Base-by-base conservation (phyloP, 495 filamentous ascomycete genomes). In the Parmelia sp. region DNA sequence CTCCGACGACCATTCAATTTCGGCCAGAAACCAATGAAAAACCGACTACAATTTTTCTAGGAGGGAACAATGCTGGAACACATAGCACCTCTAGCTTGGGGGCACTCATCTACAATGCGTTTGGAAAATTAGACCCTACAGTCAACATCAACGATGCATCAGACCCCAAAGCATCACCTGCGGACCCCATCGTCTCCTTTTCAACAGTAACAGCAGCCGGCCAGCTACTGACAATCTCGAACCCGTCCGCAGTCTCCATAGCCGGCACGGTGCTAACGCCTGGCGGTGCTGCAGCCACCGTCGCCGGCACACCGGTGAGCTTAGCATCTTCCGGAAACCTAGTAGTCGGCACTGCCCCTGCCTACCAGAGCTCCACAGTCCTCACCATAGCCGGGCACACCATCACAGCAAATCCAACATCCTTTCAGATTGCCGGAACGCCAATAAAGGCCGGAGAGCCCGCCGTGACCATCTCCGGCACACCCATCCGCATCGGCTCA, bases 331-430 rank as follows among this genome's bases (percentile, higher is more conserved):
- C 47, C 1, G 47, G 47, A 23, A 51, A 51, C 12, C 29, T 51
- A n/a, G 25, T 51, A 12, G 12, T 51, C 8, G 47, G 47, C 12
- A 51, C 47, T 29, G 47, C 23, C 0, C 47, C 25, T 29, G 5
- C 25, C 17, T 11, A 51, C 15, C 47, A 3, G 4, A 51, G 47
- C 6, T 51, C 47, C 23, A 51, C 25, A 27, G 12, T 51, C 25
- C 15, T 51, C n/a, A 51, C 25, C 2, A 51, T 51, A 51, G 47
- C 47, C 29, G 47, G 47, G 11, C 33, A 58, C 6, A 58, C 12
- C 31, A 17, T 58, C 15, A 58, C 56, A 12, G 56, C 56, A 14
- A 58, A 58, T 31, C 56, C 56, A 21, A 58, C 31, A 58, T 58
- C 56, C 0, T 58, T 58, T 42, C 33, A 27, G 12, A 58, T 58